Conservation (phyloP, 1,284 basidiomycete genomes). For the Microbotryum saponariae region DNA sequence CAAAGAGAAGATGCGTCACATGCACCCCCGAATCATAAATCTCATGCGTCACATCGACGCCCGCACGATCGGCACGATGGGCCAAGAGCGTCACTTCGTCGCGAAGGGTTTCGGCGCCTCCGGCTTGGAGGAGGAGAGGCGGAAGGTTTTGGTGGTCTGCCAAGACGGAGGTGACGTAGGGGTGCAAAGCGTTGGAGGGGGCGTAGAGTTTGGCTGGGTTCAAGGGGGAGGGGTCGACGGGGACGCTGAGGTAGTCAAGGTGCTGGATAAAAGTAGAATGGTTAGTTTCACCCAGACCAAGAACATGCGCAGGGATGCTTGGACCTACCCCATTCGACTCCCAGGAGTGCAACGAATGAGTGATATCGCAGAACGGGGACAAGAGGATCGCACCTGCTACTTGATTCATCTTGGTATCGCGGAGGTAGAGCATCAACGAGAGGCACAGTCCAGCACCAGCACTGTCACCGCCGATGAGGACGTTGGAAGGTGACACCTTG, state of each 20-base stretch:
- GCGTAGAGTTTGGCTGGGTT: neutral
- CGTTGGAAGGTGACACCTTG: conserved; percentile 20
- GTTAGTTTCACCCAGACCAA: neutral
- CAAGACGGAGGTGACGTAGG: conserved; percentile 28
- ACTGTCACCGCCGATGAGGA: conserved; percentile 39
- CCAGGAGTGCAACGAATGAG: conserved; percentile 18
- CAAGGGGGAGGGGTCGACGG: neutral
- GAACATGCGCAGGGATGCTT: neutral
- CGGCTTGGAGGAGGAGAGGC: conserved; percentile 42
- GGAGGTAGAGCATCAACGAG: conserved; percentile 39
- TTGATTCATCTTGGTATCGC: conserved; percentile 34
- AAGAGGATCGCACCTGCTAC: conserved; percentile 22
- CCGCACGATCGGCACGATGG: conserved; percentile 39
- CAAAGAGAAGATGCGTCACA: conserved; percentile 10
- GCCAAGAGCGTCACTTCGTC: conserved; percentile 42
- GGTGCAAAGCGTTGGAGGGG: conserved; percentile 1
- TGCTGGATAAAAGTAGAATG: neutral
- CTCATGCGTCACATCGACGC: conserved; percentile 33
- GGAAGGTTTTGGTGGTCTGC: conserved; percentile 36
- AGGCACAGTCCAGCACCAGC: conserved; percentile 41
- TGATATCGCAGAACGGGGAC: conserved; percentile 32
- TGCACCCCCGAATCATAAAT: conserved; percentile 16
- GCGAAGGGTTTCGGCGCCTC: conserved; percentile 41
- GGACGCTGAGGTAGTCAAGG: conserved; percentile 17
- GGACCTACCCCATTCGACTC: conserved; percentile 9